A percentile compares a stretch with the other conserved stretches of the same genome.
Conservation (phyloP, 257 asterid species). For the Mentha longifolia region DNA sequence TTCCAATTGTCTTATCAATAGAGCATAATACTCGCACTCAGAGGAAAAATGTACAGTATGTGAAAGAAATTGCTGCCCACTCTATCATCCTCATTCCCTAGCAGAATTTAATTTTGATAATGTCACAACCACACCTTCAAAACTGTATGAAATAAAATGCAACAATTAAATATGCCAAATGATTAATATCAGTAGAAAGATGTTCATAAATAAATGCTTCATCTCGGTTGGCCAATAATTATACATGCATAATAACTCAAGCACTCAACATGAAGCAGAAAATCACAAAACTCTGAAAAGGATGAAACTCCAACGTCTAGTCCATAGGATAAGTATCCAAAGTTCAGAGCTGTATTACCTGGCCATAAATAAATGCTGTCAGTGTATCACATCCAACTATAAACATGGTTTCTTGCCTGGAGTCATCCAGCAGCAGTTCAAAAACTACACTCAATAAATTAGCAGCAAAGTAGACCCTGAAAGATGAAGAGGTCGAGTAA, state of each 20-base stretch:
- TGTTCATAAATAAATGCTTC: too few relatives aligned
- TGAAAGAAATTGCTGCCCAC: not conserved
- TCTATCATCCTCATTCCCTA: slow-evolving; percentile 6
- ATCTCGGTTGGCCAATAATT: too few relatives aligned
- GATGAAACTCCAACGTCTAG: slow-evolving; percentile 17
- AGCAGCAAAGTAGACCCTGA: slow-evolving; percentile 87
- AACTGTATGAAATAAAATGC: not conserved
- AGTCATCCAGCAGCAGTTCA: slow-evolving; percentile 78
- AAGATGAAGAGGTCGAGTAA: slow-evolving; percentile 37
- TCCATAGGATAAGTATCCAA: not conserved
- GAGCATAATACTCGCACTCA: not conserved
- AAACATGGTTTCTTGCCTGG: slow-evolving; percentile 62
- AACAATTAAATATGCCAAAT: too few relatives aligned
- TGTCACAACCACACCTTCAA: slow-evolving; percentile 1
- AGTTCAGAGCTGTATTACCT: slow-evolving; percentile 50
- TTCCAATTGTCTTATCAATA: not conserved
- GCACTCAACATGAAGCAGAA: too few relatives aligned
- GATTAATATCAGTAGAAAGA: too few relatives aligned
- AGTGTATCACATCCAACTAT: slow-evolving; percentile 83
- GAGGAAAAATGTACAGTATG: not conserved
- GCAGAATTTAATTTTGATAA: not conserved
- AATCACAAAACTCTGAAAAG: not conserved
- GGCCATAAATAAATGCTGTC: slow-evolving; percentile 74
- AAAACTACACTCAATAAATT: slow-evolving; percentile 66
- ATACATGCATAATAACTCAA: too few relatives aligned